Percentiles rank a stretch among this genome's conserved stretches.
phyloP scores from a whole-genome alignment of 305 asterid genomes.

The Solanum hybrid region DNA sequence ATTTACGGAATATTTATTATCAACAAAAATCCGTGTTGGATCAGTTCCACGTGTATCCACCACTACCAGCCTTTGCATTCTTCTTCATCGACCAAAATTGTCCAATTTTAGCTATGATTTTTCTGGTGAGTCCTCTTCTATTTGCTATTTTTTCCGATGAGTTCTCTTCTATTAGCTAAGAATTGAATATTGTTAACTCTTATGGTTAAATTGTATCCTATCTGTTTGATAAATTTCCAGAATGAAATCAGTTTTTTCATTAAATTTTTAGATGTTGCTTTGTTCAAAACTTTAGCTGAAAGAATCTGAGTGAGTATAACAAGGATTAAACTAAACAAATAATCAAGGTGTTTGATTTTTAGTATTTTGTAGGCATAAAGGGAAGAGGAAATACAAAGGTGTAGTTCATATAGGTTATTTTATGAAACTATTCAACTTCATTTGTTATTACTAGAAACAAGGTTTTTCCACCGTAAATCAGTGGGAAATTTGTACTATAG shows the following conservation, averaged over 20 bases:
- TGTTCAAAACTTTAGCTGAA: not conserved
- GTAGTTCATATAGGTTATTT: not conserved
- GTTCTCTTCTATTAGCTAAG: not conserved
- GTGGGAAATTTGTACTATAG: not conserved
- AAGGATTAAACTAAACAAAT: not conserved
- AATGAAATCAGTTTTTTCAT: not conserved
- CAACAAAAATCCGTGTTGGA: not conserved
- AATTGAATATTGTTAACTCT: not conserved
- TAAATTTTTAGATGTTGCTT: not conserved
- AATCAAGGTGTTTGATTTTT: not conserved
- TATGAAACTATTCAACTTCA: no score
- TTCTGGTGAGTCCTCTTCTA: not conserved
- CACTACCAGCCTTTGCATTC: not conserved
- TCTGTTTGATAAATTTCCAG: not conserved
- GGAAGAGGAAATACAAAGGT: not conserved
- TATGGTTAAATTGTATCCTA: not conserved
- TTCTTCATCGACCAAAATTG: not conserved
- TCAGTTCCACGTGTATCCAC: not conserved
- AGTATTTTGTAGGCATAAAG: not conserved
- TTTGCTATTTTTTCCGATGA: not conserved
- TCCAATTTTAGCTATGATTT: not conserved
- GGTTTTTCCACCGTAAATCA: no score
- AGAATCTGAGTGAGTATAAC: not conserved
- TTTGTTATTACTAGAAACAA: no score
- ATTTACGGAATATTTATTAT: not conserved